Evolutionary conservation across 108 stramenopile species (phyloP), one percentile per base, ranked within the genome.

Genomic region (Pseudonitzschia multistriata): DNA sequence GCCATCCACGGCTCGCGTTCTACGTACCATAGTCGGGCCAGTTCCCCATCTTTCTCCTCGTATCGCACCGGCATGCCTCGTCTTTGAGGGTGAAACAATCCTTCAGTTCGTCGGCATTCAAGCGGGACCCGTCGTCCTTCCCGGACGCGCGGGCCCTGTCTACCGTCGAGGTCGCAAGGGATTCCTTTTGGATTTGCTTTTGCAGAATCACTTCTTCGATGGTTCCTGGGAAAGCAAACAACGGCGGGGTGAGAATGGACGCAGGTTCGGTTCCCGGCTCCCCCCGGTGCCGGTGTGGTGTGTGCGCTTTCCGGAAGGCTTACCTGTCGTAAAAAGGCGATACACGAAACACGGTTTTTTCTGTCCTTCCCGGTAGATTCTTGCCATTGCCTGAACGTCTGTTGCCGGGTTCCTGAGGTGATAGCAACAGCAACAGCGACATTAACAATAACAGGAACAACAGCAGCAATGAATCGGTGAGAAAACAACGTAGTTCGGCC

Each of bases 361-460:
- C 69, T 97, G 96, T n/a, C 96, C 96, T 52, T 88, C 83, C 21
- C 96, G 72, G 75, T 91, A 93, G 27, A 95, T 71, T 24, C 93
- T 71, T 19, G 88, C 96, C 83, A 89, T 89, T 13, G 94, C 94
- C 66, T 96, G 96, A n/a, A 72, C 76, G 79, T 97, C 96, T 15
- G 84, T 82, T 10, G 91, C 85, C 22, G 96, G 96, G 68, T 94
- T 96, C 39, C 28, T 50, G 48, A 7, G 25, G n/a, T 36, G 21
- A 8, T 37, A 42, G n/a, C 40, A 42, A 22, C 14, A 22, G 22
- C 28, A 28, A 29, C 3, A 45, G 8, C 3, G 3, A 17, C 2
- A 17, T 13, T 17, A 45, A 10, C 37, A 45, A 17, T 8, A 45
- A 45, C 2, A 17, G 13, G 42, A 45, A 17, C 13, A 37, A 37